These are phyloP conservation scores for Russula olivacea DNA, from an alignment of 768 basidiomycete species.

Conservation along the genomic window DNA sequence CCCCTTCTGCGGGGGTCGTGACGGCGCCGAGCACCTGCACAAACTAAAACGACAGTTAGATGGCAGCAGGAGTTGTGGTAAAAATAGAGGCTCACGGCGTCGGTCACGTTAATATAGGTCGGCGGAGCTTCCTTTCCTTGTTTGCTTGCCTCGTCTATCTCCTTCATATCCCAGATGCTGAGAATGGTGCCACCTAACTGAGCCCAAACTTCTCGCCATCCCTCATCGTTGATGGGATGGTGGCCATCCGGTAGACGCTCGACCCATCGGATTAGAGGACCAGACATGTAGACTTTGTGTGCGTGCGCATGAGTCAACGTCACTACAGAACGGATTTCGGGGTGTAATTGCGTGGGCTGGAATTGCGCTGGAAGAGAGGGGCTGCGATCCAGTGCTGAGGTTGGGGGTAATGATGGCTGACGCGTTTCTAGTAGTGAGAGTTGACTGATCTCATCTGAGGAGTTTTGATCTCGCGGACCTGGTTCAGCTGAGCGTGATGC, in stretches of 20 bases:
- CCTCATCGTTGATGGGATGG: conserved; percentile 61
- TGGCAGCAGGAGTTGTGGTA: conserved; percentile 6
- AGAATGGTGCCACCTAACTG: conserved; percentile 86
- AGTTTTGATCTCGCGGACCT: neutral
- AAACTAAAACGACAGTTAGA: conserved; percentile 43
- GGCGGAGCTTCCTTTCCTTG: conserved; percentile 76
- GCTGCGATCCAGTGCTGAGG: conserved; percentile 10
- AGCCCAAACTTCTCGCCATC: conserved; percentile 84
- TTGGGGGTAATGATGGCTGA: neutral
- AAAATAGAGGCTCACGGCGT: conserved; percentile 57
- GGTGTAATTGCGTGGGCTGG: conserved; percentile 46
- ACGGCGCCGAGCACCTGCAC: conserved; percentile 76
- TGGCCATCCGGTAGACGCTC: conserved; percentile 77
- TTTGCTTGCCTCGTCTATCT: conserved; percentile 77
- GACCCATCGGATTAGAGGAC: conserved; percentile 68
- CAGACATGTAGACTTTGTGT: conserved; percentile 84
- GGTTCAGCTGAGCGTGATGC: conserved; percentile 15
- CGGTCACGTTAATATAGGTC: conserved; percentile 79
- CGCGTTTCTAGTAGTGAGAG: neutral
- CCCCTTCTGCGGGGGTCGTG: conserved; percentile 51
- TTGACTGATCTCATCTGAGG: conserved; percentile 17
- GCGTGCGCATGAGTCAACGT: conserved; percentile 68
- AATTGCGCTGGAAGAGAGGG: conserved; percentile 16
- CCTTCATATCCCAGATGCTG: conserved; percentile 88
- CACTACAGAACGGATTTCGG: conserved; percentile 77